Base-by-base conservation (phyloP, 352 stramenopile species). In the Phytophthora sansomeana region DNA sequence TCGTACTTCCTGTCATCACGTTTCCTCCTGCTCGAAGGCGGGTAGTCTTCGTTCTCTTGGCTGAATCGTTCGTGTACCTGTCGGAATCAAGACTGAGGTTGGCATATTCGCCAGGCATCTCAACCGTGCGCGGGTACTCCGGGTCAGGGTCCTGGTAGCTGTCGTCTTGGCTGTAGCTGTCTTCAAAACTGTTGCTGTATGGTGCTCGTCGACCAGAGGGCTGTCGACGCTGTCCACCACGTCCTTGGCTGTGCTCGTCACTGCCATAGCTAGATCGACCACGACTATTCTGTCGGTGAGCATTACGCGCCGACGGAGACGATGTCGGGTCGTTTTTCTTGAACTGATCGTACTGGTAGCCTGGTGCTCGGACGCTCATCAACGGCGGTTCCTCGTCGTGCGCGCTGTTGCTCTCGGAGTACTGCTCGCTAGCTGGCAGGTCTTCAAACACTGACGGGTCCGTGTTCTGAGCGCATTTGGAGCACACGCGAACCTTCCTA, bases 401-500 rank as follows among this genome's bases (percentile, higher is more conserved):
- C 2, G 56, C 54, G 66, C 58, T 68, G 47, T 74, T 63, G n/a
- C 50, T 75, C n/a, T 72, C 71, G 0, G 70, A 78, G 48, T 73
- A 67, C 28, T 69, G 60, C 19, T 71, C 53, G n/a, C 71, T 75
- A 0, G 55, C 53, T 8, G 66, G 58, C 0, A 75, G 60, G 49
- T 72, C 42, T 26, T 74, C 63, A 47, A 77, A 64, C n/a, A 60
- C 69, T 5, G 64, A 53, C 9, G 53, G 58, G 29, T 84, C 77
- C 8, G 68, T 66, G 48, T 58, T 58, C 53, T 76, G 69, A 13
- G 71, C 67, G 55, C 83, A 92, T 17, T 77, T 80, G 32, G 74
- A 70, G 62, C 83, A 92, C 42, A 92, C 81, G 14, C 83, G 83
- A 9, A 92, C 74, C 61, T 83, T 81, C 46, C 81, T 69, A 42